Conservation (phyloP, 352 stramenopile genomes). For the Plasmopara viticola region DNA sequence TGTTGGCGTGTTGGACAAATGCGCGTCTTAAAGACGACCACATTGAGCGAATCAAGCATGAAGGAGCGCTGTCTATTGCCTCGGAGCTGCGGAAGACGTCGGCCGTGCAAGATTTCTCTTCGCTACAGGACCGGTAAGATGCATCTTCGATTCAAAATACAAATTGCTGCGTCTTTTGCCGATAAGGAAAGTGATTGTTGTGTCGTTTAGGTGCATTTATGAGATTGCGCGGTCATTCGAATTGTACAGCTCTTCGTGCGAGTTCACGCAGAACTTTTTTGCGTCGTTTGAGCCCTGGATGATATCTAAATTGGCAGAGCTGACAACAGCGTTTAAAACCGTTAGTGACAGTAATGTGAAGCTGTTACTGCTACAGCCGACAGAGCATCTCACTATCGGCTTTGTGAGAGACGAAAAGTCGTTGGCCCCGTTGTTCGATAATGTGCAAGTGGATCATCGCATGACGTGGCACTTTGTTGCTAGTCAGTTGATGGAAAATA, state of each 20-base stretch:
- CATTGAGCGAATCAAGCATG: slow-evolving; percentile 59
- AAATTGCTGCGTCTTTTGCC: background rate
- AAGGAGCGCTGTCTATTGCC: slow-evolving; percentile 52
- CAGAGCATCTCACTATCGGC: slow-evolving; percentile 55
- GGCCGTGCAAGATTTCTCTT: slow-evolving; percentile 27
- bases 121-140: slow-evolving; percentile 52
- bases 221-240: slow-evolving; percentile 76
- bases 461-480: slow-evolving; percentile 40
- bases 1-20: slow-evolving; percentile 62
- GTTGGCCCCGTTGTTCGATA: slow-evolving; percentile 33
- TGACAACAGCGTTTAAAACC: slow-evolving; percentile 66
- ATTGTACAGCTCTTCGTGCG: slow-evolving; percentile 49
- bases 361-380: slow-evolving; percentile 50
- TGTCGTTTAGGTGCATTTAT: slow-evolving; percentile 46
- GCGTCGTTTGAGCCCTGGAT: slow-evolving; percentile 70
- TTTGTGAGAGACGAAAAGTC: slow-evolving; percentile 62
- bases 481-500: slow-evolving; percentile 21
- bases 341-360: slow-evolving; percentile 59
- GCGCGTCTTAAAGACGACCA: slow-evolving; percentile 70
- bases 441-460: slow-evolving; percentile 22
- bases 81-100: slow-evolving; percentile 50
- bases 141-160: background rate
- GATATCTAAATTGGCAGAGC: slow-evolving; percentile 51
- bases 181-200: background rate
- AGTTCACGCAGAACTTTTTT: slow-evolving; percentile 60